Percentiles rank a stretch among this genome's conserved stretches.
Conservation (phyloP, 805 yeast genomes). For the Saturnispora halmiae region DNA sequence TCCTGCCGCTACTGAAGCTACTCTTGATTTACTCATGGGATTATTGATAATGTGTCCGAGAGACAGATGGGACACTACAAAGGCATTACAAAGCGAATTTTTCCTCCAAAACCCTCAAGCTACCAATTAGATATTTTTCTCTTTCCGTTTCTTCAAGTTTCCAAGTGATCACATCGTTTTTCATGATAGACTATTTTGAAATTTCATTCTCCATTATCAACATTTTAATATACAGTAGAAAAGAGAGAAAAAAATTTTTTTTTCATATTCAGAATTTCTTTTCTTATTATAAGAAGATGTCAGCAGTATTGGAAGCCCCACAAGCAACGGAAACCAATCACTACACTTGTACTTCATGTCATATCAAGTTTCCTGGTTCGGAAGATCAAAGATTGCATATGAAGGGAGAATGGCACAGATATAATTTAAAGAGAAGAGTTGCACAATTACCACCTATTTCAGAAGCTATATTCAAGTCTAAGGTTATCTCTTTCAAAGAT, state of each 20-base stretch:
- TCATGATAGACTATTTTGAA: too few relatives aligned
- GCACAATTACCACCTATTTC: slow-evolving; percentile 66
- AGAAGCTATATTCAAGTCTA: slow-evolving; percentile 23
- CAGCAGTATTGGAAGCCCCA: slow-evolving; percentile 1
- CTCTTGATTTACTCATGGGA: slow-evolving; percentile 63
- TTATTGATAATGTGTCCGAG: slow-evolving; percentile 74
- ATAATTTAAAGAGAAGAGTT: slow-evolving; percentile 87
- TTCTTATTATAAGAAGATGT: neutral
- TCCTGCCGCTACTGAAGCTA: slow-evolving; percentile 82
- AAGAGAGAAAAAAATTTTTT: neutral
- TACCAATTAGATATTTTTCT: slow-evolving; percentile 5
- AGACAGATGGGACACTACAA: slow-evolving; percentile 55
- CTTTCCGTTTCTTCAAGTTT: too few relatives aligned
- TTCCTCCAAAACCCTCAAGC: slow-evolving; percentile 71
- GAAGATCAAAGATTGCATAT: slow-evolving; percentile 85
- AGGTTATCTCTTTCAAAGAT: slow-evolving; percentile 21
- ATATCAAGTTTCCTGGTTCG: slow-evolving; percentile 66
- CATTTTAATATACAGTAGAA: neutral
- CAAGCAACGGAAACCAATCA: slow-evolving; percentile 6
- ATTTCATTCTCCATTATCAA: too few relatives aligned
- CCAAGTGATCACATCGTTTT: too few relatives aligned
- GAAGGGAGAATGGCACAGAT: slow-evolving; percentile 98
- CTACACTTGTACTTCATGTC: slow-evolving; percentile 83
- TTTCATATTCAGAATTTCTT: neutral
- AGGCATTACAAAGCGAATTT: slow-evolving; percentile 56